Percentiles rank a stretch among this genome's conserved stretches.
These are phyloP conservation scores for Rhizopogon roseolus DNA, from an alignment of 768 basidiomycete species.

Conservation along the genomic window DNA sequence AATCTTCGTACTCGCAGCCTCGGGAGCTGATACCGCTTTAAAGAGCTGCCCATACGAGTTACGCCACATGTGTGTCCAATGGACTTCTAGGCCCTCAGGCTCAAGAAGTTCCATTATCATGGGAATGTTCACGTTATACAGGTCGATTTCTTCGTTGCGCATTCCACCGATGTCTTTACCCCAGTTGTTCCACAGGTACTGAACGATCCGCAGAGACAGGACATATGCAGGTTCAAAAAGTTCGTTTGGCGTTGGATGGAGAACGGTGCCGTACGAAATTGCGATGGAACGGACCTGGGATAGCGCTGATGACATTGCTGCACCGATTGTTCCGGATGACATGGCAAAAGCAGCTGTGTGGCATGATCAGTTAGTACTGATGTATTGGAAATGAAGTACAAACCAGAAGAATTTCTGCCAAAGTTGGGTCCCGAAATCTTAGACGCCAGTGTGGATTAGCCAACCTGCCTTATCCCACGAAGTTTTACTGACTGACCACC, in stretches of 20 bases:
- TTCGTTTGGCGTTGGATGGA: slow-evolving; percentile 56
- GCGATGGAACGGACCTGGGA: slow-evolving; percentile 76
- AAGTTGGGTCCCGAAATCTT: slow-evolving; percentile 85
- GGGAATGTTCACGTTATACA: slow-evolving; percentile 88
- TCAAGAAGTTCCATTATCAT: slow-evolving; percentile 62
- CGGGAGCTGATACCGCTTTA: slow-evolving; percentile 35
- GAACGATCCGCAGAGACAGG: slow-evolving; percentile 62
- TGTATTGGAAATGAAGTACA: slow-evolving; percentile 12
- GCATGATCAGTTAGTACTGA: slow-evolving; percentile 1
- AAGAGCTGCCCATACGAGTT: slow-evolving; percentile 83
- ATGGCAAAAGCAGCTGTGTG: slow-evolving; percentile 74
- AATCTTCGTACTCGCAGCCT: slow-evolving; percentile 12
- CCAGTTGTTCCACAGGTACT: slow-evolving; percentile 82
- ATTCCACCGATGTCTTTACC: slow-evolving; percentile 60
- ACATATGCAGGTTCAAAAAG: slow-evolving; percentile 70
- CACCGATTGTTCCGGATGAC: slow-evolving; percentile 91
- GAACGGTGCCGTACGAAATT: slow-evolving; percentile 80
- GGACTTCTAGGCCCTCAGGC: slow-evolving; percentile 58
- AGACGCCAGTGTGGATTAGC: background rate
- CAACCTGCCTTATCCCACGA: background rate
- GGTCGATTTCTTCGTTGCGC: slow-evolving; percentile 63
- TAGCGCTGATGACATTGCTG: slow-evolving; percentile 76
- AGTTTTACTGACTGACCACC: slow-evolving; percentile 52
- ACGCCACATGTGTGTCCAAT: slow-evolving; percentile 83
- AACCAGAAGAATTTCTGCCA: slow-evolving; percentile 80